phyloP scores from a whole-genome alignment of 148 eudicot species.

The Limonium bicolor region DNA sequence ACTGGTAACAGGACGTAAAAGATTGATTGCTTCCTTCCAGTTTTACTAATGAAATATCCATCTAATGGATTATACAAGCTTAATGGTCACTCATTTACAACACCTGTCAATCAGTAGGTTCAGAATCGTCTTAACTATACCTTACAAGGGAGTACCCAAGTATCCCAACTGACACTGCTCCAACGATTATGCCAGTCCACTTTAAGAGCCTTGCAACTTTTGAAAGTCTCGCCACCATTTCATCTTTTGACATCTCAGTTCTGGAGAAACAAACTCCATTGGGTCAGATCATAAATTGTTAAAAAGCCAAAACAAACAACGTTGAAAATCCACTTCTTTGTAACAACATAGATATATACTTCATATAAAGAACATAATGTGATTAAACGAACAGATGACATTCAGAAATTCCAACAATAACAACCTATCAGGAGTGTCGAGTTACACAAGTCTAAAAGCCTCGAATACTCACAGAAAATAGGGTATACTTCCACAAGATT shows the following conservation, averaged over 20 bases:
- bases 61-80: constrained; percentile 3
- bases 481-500: constrained; percentile 63
- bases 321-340: too few species aligned
- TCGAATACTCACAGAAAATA: constrained; percentile 74
- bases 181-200: constrained; percentile 59
- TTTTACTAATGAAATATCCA: too few species aligned
- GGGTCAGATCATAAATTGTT: neutral
- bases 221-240: constrained; percentile 55
- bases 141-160: constrained; percentile 59
- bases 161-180: constrained; percentile 53
- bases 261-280: constrained; percentile 18
- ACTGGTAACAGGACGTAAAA: too few species aligned
- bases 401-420: neutral
- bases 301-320: neutral
- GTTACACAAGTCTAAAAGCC: too few species aligned
- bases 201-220: constrained; percentile 33
- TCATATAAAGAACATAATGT: neutral
- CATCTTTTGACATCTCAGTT: constrained; percentile 62
- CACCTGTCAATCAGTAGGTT: neutral
- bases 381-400: neutral
- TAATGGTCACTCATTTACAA: neutral
- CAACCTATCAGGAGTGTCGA: neutral
- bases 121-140: constrained; percentile 11
- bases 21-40: too few species aligned
- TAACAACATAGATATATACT: neutral